Evolutionary conservation across 192 early-diverging fungal species (phyloP).

Genomic region (Lunasporangiospora selenospora): DNA sequence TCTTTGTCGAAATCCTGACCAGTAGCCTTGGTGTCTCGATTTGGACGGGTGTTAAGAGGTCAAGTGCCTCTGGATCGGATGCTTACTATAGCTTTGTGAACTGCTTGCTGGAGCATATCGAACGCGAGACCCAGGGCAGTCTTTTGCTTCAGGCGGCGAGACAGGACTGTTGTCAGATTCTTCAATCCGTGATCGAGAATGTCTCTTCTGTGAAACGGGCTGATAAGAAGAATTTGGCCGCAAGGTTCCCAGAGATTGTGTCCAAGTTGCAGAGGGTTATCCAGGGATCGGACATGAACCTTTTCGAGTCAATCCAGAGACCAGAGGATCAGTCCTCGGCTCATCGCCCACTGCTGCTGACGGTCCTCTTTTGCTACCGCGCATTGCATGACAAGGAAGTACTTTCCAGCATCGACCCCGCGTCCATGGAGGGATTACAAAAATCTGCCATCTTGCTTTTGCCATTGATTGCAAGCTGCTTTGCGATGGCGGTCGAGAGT

Average conservation of each 20-base stretch:
- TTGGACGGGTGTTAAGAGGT: slow-evolving; percentile 18
- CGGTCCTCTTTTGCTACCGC: slow-evolving; percentile 35
- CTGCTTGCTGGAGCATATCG: slow-evolving; percentile 27
- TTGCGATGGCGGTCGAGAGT: slow-evolving; percentile 12
- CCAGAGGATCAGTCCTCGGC: slow-evolving; percentile 11
- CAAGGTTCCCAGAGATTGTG: slow-evolving; percentile 33
- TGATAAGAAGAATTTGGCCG: slow-evolving; percentile 42
- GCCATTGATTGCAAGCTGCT: slow-evolving; percentile 23
- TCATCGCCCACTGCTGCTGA: slow-evolving; percentile 19
- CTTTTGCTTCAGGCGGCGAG: slow-evolving; percentile 25
- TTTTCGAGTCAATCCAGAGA: slow-evolving; percentile 25
- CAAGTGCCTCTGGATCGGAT: slow-evolving; percentile 7
- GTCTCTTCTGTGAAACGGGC: slow-evolving; percentile 15
- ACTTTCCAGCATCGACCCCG: slow-evolving; percentile 13
- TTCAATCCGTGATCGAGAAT: slow-evolving; percentile 37
- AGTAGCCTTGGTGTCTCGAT: slow-evolving; percentile 17
- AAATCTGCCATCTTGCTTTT: slow-evolving; percentile 21
- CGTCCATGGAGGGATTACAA: slow-evolving; percentile 7
- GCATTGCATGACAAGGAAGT: slow-evolving; percentile 42
- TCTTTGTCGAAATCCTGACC: slow-evolving; percentile 34
- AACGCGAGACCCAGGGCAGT: slow-evolving; percentile 29
- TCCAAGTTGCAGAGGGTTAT: slow-evolving; percentile 30
- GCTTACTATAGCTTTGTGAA: slow-evolving; percentile 24
- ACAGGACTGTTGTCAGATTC: slow-evolving; percentile 28
- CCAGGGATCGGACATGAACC: slow-evolving; percentile 20